phyloP scores from a whole-genome alignment of 305 asterid genomes.

The Plantago coronopus region DNA sequence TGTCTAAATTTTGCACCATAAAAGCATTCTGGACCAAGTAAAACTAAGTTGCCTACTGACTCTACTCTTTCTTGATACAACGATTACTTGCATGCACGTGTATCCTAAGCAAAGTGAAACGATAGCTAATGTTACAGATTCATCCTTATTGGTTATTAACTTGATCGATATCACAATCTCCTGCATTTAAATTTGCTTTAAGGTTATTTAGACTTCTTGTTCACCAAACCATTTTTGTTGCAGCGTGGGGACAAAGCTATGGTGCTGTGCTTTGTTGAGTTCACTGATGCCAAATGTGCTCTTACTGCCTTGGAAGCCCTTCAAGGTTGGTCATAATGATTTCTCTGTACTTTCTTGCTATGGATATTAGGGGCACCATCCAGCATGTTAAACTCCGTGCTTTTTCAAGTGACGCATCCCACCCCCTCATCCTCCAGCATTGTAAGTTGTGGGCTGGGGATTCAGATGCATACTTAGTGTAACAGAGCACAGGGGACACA shows the following conservation, averaged over 20 bases:
- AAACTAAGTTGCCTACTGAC: neutral
- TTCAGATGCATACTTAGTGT: too few relatives aligned
- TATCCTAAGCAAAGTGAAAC: neutral
- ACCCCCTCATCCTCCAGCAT: too few relatives aligned
- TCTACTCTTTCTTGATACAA: too few relatives aligned
- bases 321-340: constrained; percentile 47
- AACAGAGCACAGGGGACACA: too few relatives aligned
- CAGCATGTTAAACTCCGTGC: too few relatives aligned
- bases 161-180: too few relatives aligned
- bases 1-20: too few relatives aligned
- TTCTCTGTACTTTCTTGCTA: neutral
- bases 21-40: neutral
- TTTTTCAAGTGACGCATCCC: too few relatives aligned
- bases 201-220: neutral
- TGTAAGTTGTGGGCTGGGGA: too few relatives aligned
- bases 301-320: constrained; percentile 68
- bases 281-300: constrained; percentile 64
- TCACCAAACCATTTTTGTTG: neutral
- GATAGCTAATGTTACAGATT: constrained; percentile 10
- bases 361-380: neutral
- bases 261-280: constrained; percentile 76
- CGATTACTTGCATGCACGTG: too few relatives aligned
- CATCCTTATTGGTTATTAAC: constrained; percentile 3
- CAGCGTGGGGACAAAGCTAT: constrained; percentile 74
- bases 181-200: too few relatives aligned